phyloP scores from a whole-genome alignment of 179 eudicot species.

The Sideroxylon spinosum region DNA sequence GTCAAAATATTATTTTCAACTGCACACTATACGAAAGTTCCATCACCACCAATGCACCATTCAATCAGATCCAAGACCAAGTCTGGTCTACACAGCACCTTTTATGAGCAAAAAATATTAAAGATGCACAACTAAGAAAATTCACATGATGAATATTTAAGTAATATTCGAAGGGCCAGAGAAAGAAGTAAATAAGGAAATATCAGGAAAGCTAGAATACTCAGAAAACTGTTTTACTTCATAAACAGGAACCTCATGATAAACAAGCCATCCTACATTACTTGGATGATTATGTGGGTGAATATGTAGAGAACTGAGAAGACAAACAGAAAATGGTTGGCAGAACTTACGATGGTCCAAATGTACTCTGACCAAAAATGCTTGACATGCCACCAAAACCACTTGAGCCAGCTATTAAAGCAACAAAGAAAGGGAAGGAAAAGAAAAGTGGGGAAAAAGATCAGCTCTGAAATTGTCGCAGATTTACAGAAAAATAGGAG shows the following conservation, averaged over 20 bases:
- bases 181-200: neutral
- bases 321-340: neutral
- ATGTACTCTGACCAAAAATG: slow-evolving; percentile 55
- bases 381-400: slow-evolving; percentile 58
- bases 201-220: neutral
- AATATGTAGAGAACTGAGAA: neutral
- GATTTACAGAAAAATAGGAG: neutral
- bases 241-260: neutral
- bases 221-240: neutral
- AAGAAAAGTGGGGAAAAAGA: neutral
- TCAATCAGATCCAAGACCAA: too few species aligned
- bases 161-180: neutral
- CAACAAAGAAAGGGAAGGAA: slow-evolving; percentile 1
- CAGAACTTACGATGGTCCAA: slow-evolving; percentile 69
- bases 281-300: neutral
- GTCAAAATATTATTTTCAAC: too few species aligned
- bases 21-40: too few species aligned
- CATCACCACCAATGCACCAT: too few species aligned
- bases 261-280: neutral
- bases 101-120: too few species aligned
- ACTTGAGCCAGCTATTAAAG: slow-evolving; percentile 39
- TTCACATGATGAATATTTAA: neutral
- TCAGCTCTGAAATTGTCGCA: neutral
- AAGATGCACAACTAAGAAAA: neutral
- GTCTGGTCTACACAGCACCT: too few species aligned